These are phyloP conservation scores for Cylindrotheca fusiformis DNA, from an alignment of 108 stramenopile genomes.

Conservation along the genomic window DNA sequence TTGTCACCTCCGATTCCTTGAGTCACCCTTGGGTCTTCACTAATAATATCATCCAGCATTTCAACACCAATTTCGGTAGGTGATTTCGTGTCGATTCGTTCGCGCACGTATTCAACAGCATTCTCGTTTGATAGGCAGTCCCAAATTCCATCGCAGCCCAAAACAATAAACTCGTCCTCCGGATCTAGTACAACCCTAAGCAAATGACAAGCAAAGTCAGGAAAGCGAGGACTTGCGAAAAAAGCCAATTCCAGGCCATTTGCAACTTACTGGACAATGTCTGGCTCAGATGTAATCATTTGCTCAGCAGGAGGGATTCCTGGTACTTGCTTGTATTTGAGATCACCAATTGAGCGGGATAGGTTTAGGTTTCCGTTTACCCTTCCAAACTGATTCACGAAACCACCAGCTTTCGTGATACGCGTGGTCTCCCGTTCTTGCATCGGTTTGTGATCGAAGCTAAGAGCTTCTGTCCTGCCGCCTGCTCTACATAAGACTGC, in stretches of 20 bases:
- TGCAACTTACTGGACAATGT: constrained; percentile 68
- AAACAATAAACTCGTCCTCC: constrained; percentile 86
- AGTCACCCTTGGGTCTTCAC: constrained; percentile 79
- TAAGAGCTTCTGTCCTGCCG: constrained; percentile 44
- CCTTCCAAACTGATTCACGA: constrained; percentile 93
- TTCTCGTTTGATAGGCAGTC: constrained; percentile 92
- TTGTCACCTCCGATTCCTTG: constrained; percentile 94
- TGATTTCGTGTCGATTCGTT: constrained; percentile 65
- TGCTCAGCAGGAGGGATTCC: constrained; percentile 68
- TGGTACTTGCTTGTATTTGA: constrained; percentile 94
- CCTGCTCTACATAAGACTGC: constrained; percentile 77
- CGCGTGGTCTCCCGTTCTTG: constrained; percentile 78
- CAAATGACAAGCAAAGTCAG: neutral
- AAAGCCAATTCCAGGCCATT: neutral
- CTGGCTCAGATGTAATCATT: constrained; percentile 92
- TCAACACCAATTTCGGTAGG: constrained; percentile 72
- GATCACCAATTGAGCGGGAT: constrained; percentile 94
- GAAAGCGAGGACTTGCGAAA: neutral
- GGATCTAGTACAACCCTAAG: constrained; percentile 18
- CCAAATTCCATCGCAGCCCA: constrained; percentile 98
- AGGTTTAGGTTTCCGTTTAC: constrained; percentile 96
- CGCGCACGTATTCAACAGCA: constrained; percentile 86
- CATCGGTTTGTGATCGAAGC: constrained; percentile 88
- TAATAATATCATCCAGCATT: constrained; percentile 83
- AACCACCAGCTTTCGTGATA: constrained; percentile 86